These are phyloP conservation scores for Orbilia javanica DNA, from an alignment of 2,329 filamentous ascomycete genomes.

Conservation along the genomic window DNA sequence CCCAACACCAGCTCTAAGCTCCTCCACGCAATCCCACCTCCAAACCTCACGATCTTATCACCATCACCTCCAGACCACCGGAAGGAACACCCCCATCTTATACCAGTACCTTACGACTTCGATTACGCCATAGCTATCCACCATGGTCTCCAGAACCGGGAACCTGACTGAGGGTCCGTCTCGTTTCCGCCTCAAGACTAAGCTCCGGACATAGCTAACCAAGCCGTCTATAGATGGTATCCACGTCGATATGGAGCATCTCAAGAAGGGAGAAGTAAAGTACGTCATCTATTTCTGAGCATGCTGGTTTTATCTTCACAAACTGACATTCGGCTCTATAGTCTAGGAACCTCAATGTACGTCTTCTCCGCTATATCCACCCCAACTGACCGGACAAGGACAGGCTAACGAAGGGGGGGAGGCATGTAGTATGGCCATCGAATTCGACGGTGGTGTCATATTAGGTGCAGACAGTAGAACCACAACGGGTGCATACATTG, in stretches of 20 bases:
- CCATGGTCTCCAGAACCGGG: slow-evolving; percentile 69
- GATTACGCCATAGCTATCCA: slow-evolving; percentile 18
- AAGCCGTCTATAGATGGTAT: slow-evolving; percentile 81
- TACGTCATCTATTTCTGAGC: slow-evolving; percentile 70
- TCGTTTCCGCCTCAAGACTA: slow-evolving; percentile 10
- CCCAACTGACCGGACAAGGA: background rate
- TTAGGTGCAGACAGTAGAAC: slow-evolving; percentile 96
- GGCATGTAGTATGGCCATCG: slow-evolving; percentile 87
- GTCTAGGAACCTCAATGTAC: slow-evolving; percentile 97
- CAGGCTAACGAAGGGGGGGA: slow-evolving; percentile 4
- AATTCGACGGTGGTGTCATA: slow-evolving; percentile 98
- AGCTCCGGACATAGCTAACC: slow-evolving; percentile 27
- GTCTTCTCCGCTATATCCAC: slow-evolving; percentile 62
- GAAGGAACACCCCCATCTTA: background rate
- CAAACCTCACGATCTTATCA: slow-evolving; percentile 13
- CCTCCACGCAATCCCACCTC: slow-evolving; percentile 34
- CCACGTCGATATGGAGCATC: slow-evolving; percentile 96
- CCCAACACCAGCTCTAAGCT: slow-evolving; percentile 46
- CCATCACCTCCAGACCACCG: slow-evolving; percentile 6
- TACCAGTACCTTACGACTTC: background rate
- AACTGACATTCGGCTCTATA: slow-evolving; percentile 65
- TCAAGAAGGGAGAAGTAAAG: slow-evolving; percentile 99
- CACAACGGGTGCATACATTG: slow-evolving; percentile 97
- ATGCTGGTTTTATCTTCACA: slow-evolving; percentile 47
- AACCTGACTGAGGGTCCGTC: slow-evolving; percentile 73